Percentiles rank a stretch among this genome's conserved stretches.
These are phyloP conservation scores for Populus pruinosa DNA, from an alignment of 345 rosid genomes.

Conservation along the genomic window DNA sequence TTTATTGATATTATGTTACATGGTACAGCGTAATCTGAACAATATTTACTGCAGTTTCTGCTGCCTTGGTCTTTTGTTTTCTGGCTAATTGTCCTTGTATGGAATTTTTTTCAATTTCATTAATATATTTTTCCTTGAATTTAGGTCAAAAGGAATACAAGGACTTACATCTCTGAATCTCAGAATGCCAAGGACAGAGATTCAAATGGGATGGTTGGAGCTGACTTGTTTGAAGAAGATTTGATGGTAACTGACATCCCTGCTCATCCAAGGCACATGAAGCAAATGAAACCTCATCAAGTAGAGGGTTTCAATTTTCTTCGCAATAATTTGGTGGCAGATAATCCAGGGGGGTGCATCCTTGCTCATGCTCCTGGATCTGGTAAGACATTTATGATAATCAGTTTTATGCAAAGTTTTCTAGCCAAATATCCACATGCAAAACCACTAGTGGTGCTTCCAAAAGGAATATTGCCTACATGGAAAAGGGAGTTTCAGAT, in stretches of 20 bases:
- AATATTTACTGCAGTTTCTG: background rate
- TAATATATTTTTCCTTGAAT: slow-evolving; percentile 6
- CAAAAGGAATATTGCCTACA: slow-evolving; percentile 74
- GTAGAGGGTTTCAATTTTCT: slow-evolving; percentile 79
- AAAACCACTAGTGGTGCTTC: slow-evolving; percentile 75
- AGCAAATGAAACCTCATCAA: slow-evolving; percentile 88
- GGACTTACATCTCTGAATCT: slow-evolving; percentile 54
- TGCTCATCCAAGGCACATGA: slow-evolving; percentile 84
- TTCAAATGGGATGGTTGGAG: slow-evolving; percentile 34
- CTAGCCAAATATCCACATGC: slow-evolving; percentile 76
- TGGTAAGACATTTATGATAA: slow-evolving; percentile 88
- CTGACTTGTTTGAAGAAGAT: slow-evolving; percentile 51
- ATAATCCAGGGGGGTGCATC: slow-evolving; percentile 87
- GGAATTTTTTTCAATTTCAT: background rate
- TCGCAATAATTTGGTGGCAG: slow-evolving; percentile 58
- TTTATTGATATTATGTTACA: background rate
- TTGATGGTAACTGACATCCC: slow-evolving; percentile 49
- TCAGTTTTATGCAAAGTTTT: slow-evolving; percentile 87
- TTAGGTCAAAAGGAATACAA: slow-evolving; percentile 55
- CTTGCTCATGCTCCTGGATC: slow-evolving; percentile 98
- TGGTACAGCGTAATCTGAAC: background rate
- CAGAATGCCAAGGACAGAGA: slow-evolving; percentile 44
- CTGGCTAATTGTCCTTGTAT: background rate
- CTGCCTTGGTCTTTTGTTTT: background rate
- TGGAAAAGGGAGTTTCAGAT: slow-evolving; percentile 84